A percentile compares a stretch with the other conserved stretches of the same genome.
phyloP scores from a whole-genome alignment of 768 basidiomycete genomes.

The Tricholoma hemisulphureum region DNA sequence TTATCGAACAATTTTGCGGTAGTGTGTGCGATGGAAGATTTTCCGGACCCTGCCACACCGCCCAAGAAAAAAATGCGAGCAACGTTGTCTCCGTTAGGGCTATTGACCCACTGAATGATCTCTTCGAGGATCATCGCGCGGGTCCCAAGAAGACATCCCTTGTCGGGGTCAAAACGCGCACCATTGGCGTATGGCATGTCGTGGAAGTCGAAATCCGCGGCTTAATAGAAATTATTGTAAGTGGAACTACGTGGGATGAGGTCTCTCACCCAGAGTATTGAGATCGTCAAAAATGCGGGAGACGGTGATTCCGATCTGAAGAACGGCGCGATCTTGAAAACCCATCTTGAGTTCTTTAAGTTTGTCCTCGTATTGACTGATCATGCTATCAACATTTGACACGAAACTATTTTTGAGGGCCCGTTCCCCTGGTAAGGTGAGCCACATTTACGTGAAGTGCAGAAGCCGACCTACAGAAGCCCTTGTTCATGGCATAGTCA shows the following conservation, averaged over 20 bases:
- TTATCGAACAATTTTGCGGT: conserved; percentile 23
- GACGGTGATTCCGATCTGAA: conserved; percentile 15
- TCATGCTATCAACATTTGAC: conserved; percentile 4
- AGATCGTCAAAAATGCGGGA: conserved; percentile 10
- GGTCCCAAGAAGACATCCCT: conserved; percentile 14
- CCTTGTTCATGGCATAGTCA: conserved; percentile 20
- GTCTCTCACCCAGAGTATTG: conserved; percentile 4
- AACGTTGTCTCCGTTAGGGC: not conserved
- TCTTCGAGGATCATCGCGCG: conserved; percentile 21
- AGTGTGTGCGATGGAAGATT: conserved; percentile 36
- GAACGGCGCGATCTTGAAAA: conserved; percentile 10
- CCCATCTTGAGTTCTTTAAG: conserved; percentile 11
- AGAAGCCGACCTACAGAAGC: conserved; percentile 13
- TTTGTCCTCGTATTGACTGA: conserved; percentile 13
- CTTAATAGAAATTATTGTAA: not conserved
- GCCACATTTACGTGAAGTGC: not conserved
- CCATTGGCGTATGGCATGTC: not conserved
- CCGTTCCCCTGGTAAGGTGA: not conserved
- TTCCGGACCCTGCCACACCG: conserved; percentile 37
- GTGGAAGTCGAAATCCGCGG: not conserved
- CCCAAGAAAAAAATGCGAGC: conserved; percentile 27
- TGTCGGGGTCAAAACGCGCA: conserved; percentile 2
- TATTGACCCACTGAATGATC: conserved; percentile 23
- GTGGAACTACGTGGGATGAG: not conserved
- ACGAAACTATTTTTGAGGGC: not conserved